phyloP scores from a whole-genome alignment of 306 rosid species.

The Neltuma alba region DNA sequence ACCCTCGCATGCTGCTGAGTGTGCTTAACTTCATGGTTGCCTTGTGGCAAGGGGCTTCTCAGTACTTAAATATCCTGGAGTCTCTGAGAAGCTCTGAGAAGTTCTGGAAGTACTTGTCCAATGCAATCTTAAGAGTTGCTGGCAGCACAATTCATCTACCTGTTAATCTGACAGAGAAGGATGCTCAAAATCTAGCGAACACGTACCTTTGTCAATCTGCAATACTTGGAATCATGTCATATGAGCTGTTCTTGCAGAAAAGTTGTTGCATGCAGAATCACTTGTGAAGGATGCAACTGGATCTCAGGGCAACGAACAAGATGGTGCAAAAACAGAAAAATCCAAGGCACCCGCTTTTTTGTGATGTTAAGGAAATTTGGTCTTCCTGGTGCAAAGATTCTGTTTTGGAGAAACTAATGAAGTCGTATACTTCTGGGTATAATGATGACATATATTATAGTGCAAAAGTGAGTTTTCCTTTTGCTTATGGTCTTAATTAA shows the following conservation, averaged over 20 bases:
- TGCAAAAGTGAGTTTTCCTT: conserved; percentile 66
- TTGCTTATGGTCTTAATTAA: conserved; percentile 15
- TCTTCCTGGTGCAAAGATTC: conserved; percentile 64
- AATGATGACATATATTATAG: conserved; percentile 50
- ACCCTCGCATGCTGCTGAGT: conserved; percentile 63
- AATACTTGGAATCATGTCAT: conserved; percentile 72
- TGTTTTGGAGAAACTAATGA: conserved; percentile 67
- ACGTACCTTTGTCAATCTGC: conserved; percentile 71
- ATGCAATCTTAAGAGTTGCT: conserved; percentile 45
- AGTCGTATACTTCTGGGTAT: conserved; percentile 54
- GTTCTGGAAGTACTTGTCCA: conserved; percentile 66
- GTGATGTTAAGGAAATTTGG: conserved; percentile 57
- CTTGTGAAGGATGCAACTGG: conserved; percentile 57
- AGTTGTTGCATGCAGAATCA: conserved; percentile 69
- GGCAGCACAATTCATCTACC: conserved; percentile 44
- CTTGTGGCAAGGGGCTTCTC: conserved; percentile 88
- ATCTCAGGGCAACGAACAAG: conserved; percentile 54
- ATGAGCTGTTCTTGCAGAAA: conserved; percentile 84
- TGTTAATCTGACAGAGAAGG: conserved; percentile 46
- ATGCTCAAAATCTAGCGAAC: conserved; percentile 57
- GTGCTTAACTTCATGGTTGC: conserved; percentile 76
- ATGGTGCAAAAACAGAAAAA: conserved; percentile 47
- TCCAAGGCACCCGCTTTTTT: conserved; percentile 43
- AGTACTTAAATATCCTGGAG: conserved; percentile 62
- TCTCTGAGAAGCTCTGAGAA: conserved; percentile 56